Conservation (phyloP, 768 basidiomycete species). For the Piloderma croceum region DNA sequence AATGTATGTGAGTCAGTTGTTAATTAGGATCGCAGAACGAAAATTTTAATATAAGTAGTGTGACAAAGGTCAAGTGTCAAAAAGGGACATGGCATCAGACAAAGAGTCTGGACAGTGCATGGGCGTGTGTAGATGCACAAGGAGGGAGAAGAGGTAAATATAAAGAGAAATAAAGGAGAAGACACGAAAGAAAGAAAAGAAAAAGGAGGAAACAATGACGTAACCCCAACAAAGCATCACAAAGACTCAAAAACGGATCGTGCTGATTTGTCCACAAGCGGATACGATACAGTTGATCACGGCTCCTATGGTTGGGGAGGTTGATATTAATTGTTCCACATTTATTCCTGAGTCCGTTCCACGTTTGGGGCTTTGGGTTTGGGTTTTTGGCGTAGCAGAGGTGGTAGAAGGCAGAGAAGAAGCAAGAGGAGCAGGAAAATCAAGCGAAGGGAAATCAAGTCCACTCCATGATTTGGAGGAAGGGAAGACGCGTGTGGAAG, state of each 20-base stretch:
- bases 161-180: slow-evolving; percentile 3
- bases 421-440: no score
- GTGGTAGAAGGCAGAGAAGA: slow-evolving; percentile 18
- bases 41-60: no score
- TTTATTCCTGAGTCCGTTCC: no score
- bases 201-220: slow-evolving; percentile 20
- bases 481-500: no score
- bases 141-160: neutral
- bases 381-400: slow-evolving; percentile 6
- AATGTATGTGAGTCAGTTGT: neutral
- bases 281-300: slow-evolving; percentile 64
- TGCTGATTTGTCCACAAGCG: slow-evolving; percentile 64
- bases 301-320: slow-evolving; percentile 46
- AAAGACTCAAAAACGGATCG: slow-evolving; percentile 62
- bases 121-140: no score
- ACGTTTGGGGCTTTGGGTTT: neutral
- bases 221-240: slow-evolving; percentile 69
- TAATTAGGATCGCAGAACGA: no score
- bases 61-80: no score
- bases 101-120: no score
- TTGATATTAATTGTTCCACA: no score
- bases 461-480: no score
- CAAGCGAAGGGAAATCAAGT: no score
- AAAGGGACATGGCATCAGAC: no score
- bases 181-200: slow-evolving; percentile 7